Conservation (phyloP, 2,329 filamentous ascomycete species). For the Cladosporium sp. region DNA sequence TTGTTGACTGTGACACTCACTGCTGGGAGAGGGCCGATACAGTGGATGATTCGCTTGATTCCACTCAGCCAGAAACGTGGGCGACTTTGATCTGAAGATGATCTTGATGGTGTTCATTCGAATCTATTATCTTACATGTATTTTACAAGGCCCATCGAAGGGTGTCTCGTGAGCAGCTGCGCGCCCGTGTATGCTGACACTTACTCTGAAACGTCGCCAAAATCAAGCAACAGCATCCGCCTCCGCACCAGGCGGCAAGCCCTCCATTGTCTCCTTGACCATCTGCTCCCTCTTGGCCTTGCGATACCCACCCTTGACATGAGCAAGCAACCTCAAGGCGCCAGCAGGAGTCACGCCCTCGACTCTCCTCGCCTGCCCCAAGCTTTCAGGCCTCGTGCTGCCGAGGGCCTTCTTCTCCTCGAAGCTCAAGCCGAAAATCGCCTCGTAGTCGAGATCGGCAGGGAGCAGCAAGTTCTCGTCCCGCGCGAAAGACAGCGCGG, state of each 20-base stretch:
- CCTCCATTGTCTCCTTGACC: conserved; percentile 24
- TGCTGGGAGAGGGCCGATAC: no score
- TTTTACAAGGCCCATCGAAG: no score
- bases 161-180: no score
- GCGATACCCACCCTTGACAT: conserved; percentile 47
- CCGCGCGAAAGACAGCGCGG: conserved; percentile 60
- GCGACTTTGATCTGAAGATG: no score
- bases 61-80: no score
- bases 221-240: conserved; percentile 19
- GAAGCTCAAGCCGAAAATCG: conserved; percentile 66
- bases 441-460: conserved; percentile 66
- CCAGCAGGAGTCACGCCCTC: conserved; percentile 63
- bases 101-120: no score
- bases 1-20: no score
- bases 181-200: no score
- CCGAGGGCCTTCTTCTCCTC: conserved; percentile 71
- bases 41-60: no score
- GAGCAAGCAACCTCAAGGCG: conserved; percentile 52
- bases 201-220: no score
- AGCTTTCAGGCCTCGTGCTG: conserved; percentile 67
- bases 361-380: conserved; percentile 81
- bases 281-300: conserved; percentile 27
- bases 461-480: conserved; percentile 74
- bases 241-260: conserved; percentile 19
- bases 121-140: no score